Evolutionary conservation across 768 basidiomycete genomes (phyloP), one percentile per base, ranked within the genome.

Genomic region (Lactarius tabidus): DNA sequence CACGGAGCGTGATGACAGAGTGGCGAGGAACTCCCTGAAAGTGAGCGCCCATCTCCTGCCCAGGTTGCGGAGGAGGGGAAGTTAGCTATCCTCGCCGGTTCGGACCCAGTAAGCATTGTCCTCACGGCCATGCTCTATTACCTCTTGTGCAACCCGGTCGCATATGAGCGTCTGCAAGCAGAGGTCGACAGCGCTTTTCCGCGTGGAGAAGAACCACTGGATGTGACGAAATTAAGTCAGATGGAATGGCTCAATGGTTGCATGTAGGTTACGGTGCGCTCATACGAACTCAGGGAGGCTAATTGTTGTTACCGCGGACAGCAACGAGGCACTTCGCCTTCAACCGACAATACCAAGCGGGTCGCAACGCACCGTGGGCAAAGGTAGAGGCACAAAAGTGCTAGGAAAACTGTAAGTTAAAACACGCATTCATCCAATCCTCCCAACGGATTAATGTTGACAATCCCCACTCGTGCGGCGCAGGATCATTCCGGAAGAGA

Each of bases 221-320:
- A 63, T 23, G 28, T 20, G 2, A 15, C 23, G 2, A 63, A 63
- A 53, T 18, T 63, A 1, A 23, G 60, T 48, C 26, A 35, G 23
- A 52, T 61, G 60, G 31, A 51, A 28, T 61, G 60, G 60, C 51
- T 61, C 10, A 61, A 61, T 35, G 60, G 26, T 29, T 61, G 60
- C 60, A 53, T 53, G 60, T 61, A n/a, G 17, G 60, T 60, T 48
- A 12, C 23, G 45, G 23, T 5, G 23, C 23, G 23, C 5, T 14
- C 10, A 26, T 23, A 12, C 43, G n/a, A 14, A 26, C n/a, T 15
- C 43, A n/a, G 12, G 6, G 5, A 12, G 26, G 14, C 45, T 48
- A 48, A 48, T 26, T 45, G n/a, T 3, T 33, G 33, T 33, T 33
- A 33, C 33, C 8, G 33, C 33, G 4, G 8, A 33, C 33, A 33